phyloP scores from a whole-genome alignment of 345 rosid genomes.

The Mangifera indica region DNA sequence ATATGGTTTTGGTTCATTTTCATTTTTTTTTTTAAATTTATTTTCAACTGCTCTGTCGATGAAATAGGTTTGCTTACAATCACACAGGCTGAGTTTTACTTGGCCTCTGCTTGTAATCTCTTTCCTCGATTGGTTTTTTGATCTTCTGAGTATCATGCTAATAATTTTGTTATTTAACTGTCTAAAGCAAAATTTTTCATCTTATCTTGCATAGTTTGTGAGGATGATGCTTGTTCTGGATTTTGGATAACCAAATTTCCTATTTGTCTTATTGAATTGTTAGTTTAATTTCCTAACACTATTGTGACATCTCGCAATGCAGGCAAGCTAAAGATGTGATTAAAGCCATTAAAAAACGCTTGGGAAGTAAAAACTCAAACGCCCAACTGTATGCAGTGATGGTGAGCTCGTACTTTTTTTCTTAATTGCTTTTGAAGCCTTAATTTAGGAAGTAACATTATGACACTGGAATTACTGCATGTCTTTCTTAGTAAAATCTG shows the following conservation, averaged over 20 bases:
- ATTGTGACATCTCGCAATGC: slow-evolving; percentile 19
- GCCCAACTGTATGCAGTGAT: slow-evolving; percentile 73
- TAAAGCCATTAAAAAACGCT: slow-evolving; percentile 84
- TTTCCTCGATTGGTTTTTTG: background rate
- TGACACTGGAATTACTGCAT: background rate
- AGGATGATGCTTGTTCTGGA: background rate
- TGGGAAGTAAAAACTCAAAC: slow-evolving; percentile 67
- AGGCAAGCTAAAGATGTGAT: slow-evolving; percentile 83
- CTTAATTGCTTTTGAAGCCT: background rate
- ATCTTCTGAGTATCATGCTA: background rate
- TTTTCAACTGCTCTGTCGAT: background rate
- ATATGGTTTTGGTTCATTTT: background rate
- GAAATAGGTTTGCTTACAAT: background rate
- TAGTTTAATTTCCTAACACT: background rate
- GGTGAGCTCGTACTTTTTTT: slow-evolving; percentile 44
- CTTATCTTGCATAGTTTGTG: background rate
- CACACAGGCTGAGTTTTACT: background rate
- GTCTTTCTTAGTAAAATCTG: background rate
- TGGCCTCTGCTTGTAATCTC: background rate
- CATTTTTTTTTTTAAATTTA: background rate
- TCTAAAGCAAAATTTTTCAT: background rate
- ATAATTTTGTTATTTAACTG: background rate
- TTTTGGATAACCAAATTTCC: background rate
- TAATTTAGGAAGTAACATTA: slow-evolving; percentile 2
- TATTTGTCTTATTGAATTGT: background rate